Conservation (phyloP, 192 early-diverging fungal genomes). For the Linnemannia schmuckeri region DNA sequence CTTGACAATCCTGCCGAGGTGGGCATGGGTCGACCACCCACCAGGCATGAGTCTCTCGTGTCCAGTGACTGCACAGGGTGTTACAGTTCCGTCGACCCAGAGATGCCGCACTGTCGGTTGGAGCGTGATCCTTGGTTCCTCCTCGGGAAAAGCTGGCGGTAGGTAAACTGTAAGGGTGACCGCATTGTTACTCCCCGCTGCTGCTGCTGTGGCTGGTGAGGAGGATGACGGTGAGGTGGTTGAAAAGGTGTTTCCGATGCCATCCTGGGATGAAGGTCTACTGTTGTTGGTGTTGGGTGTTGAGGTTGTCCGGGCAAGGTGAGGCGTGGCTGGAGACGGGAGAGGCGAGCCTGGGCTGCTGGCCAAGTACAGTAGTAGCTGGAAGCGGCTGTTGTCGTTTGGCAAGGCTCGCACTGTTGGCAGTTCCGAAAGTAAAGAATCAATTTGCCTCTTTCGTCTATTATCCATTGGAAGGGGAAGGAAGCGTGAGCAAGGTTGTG, state of each 20-base stretch:
- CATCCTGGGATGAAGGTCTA: neutral
- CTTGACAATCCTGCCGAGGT: constrained; percentile 65
- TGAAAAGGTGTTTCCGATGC: neutral
- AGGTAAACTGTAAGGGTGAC: constrained; percentile 58
- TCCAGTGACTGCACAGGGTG: constrained; percentile 56
- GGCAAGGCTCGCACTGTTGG: constrained; percentile 29
- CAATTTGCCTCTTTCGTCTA: constrained; percentile 53
- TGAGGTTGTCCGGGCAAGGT: constrained; percentile 12
- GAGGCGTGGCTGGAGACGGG: constrained; percentile 18
- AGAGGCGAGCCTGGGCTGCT: constrained; percentile 21
- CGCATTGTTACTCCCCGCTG: neutral
- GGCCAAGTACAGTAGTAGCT: constrained; percentile 25
- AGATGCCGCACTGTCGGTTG: constrained; percentile 64
- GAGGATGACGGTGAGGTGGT: neutral
- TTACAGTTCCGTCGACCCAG: constrained; percentile 63
- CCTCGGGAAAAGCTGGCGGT: constrained; percentile 65
- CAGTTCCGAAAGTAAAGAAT: constrained; percentile 43
- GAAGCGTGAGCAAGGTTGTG: neutral
- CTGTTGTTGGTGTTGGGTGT: constrained; percentile 4
- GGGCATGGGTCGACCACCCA: constrained; percentile 57
- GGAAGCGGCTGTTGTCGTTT: constrained; percentile 45
- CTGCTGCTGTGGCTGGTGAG: neutral
- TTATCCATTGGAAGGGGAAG: neutral
- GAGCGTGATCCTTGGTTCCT: constrained; percentile 66
- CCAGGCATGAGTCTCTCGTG: constrained; percentile 58